Evolutionary conservation across 805 yeast genomes (phyloP), one percentile per base, ranked within the genome.

Genomic region (Hanseniaspora clermontiae): DNA sequence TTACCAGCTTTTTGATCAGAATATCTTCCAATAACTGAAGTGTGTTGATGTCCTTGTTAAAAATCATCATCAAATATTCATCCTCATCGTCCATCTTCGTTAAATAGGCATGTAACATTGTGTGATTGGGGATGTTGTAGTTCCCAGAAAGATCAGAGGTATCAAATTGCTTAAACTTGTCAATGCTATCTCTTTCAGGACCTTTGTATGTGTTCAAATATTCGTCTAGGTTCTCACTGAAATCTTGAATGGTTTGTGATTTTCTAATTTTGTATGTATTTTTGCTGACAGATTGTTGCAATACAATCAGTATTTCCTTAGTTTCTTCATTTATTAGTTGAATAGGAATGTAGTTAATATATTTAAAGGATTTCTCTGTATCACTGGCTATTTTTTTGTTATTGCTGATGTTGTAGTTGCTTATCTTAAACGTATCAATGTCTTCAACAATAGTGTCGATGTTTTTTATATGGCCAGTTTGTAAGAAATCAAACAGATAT

Each of bases 101-200:
- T 29, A 53, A 34, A 46, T 53, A 53, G 11, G 17, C 39, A 39
- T 39, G 15, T 11, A 53, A n/a, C 7, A 34, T 27, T 4, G 48
- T 36, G 20, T 42, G 32, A 20, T 53, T 53, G 9, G 57, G 57
- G n/a, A 53, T 53, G 27, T 53, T 53, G 19, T 46, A 53, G n/a
- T 46, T 53, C 8, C 57, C 57, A 7, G 37, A 20, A 15, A 31
- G 34, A 11, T 40, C 27, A n/a, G 17, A 32, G 19, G 45, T 36
- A 12, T 53, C 57, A 45, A 53, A 37, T n/a, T 49, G 46, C 32
- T 46, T 45, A n/a, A 29, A 46, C n/a, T 53, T 53, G 19, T 27
- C 43, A 11, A 53, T 15, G 7, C 20, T 17, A 20, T 53, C 57
- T 39, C 57, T 53, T 46, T 53, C 57, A 17, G 57, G 57, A 14